Conservation (phyloP, 1,139 yeast genomes). For the Hansenula lynferdii region DNA sequence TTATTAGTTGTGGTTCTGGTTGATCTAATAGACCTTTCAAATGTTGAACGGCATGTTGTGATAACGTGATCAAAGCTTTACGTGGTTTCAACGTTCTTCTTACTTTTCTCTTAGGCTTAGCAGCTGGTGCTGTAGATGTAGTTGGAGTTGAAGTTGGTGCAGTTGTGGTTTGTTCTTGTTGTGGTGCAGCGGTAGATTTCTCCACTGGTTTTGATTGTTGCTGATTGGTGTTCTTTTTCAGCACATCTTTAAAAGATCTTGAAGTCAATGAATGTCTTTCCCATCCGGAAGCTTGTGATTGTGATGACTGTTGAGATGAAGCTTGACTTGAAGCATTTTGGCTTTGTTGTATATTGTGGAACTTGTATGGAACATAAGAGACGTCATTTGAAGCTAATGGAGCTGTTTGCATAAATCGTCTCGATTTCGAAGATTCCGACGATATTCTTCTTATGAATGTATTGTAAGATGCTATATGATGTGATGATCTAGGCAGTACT, state of each 20-base stretch:
- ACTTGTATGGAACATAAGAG: constrained; percentile 15
- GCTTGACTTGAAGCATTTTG: constrained; percentile 4
- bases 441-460: constrained; percentile 7
- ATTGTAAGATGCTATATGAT: neutral
- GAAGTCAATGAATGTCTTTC: constrained; percentile 20
- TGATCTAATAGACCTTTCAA: constrained; percentile 60
- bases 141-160: too few species aligned
- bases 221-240: constrained; percentile 10
- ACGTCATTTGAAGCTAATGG: constrained; percentile 14
- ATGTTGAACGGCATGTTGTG: constrained; percentile 71
- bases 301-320: neutral
- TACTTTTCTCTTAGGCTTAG: constrained; percentile 38
- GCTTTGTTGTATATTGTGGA: constrained; percentile 2
- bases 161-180: neutral
- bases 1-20: constrained; percentile 83
- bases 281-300: constrained; percentile 11
- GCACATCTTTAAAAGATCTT: constrained; percentile 21
- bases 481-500: neutral
- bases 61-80: constrained; percentile 80
- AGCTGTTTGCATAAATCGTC: constrained; percentile 17
- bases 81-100: constrained; percentile 75
- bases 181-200: neutral
- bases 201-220: neutral
- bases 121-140: neutral
- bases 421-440: constrained; percentile 11